Evolutionary conservation across 1,284 basidiomycete genomes (phyloP).

Genomic region (Apiotrichum akiyoshidainum): DNA sequence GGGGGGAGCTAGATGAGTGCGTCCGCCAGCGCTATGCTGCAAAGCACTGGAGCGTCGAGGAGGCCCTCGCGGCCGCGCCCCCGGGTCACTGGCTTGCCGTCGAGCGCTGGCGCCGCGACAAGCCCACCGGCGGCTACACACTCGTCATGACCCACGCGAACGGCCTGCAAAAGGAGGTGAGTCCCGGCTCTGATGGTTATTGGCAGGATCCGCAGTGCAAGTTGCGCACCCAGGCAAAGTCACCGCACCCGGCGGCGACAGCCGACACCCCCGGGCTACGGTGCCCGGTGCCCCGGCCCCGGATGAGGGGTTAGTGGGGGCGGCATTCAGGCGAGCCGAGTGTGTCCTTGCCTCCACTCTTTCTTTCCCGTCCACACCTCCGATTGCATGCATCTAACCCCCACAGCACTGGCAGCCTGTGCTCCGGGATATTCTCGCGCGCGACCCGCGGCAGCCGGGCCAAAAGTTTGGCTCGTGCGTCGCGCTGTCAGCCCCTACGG

Average conservation of each 20-base stretch:
- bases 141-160: constrained; percentile 20
- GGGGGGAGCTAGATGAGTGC: constrained; percentile 1
- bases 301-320: constrained; percentile 9
- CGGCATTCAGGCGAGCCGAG: constrained; percentile 49
- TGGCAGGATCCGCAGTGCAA: too few relatives aligned
- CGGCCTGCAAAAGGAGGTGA: constrained; percentile 56
- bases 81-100: constrained; percentile 41
- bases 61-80: constrained; percentile 16
- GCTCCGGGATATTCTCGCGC: constrained; percentile 53
- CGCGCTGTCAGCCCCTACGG: background rate
- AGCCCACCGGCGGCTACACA: constrained; percentile 10
- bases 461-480: constrained; percentile 11
- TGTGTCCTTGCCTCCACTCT: too few relatives aligned
- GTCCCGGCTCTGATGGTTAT: constrained; percentile 22
- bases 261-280: too few relatives aligned
- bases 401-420: constrained; percentile 66
- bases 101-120: constrained; percentile 20
- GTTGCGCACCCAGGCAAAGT: too few relatives aligned
- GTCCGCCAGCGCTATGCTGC: constrained; percentile 1
- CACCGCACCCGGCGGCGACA: too few relatives aligned
- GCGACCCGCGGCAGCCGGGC: constrained; percentile 5
- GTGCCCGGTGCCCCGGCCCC: background rate
- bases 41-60: constrained; percentile 2
- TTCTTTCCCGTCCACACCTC: too few relatives aligned
- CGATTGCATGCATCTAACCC: constrained; percentile 45